phyloP scores from a whole-genome alignment of 2,329 filamentous ascomycete species.

The Metarhizium anisopliae region DNA sequence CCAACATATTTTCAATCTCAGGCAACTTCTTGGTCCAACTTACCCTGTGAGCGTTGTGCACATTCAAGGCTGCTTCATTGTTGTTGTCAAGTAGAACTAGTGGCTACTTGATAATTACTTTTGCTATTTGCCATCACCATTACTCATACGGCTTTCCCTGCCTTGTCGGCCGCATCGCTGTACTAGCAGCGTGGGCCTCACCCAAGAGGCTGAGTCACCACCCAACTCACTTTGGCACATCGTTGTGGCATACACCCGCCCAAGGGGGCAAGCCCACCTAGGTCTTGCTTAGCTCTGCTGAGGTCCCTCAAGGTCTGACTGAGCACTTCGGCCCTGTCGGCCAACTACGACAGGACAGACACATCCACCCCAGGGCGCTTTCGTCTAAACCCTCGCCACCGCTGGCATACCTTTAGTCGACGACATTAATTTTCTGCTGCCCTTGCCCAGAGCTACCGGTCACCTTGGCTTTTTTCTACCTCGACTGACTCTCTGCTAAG shows the following conservation, averaged over 20 bases:
- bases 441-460: background rate
- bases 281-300: background rate
- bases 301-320: too few species aligned
- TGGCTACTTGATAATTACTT: too few species aligned
- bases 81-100: background rate
- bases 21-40: background rate
- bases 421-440: background rate
- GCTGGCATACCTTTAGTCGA: background rate
- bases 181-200: background rate
- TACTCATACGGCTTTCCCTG: background rate
- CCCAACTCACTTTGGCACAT: too few species aligned
- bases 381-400: background rate
- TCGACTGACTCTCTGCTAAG: background rate
- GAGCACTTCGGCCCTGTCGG: background rate
- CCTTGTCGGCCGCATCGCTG: background rate
- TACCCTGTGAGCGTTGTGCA: too few species aligned
- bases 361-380: background rate
- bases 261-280: background rate
- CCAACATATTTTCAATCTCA: background rate
- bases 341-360: background rate
- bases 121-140: background rate
- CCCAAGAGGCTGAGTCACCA: background rate
- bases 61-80: background rate
- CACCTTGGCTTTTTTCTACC: background rate
- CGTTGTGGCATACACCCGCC: too few species aligned